Evolutionary conservation across 345 rosid species (phyloP), one percentile per base, ranked within the genome.

Genomic region (Salix purpurea): DNA sequence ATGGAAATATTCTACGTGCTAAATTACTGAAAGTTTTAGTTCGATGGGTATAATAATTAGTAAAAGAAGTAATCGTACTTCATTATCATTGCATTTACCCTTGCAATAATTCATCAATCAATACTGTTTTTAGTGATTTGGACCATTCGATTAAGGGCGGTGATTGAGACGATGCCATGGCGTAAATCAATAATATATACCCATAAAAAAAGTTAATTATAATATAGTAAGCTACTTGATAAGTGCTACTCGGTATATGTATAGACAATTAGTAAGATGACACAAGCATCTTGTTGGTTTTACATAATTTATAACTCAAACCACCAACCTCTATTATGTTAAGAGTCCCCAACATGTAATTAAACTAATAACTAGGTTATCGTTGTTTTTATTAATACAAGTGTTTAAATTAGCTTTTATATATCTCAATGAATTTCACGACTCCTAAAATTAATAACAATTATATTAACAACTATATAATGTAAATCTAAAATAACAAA

Each of bases 281-380:
- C 67, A 70, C 32, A 18, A 54, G 65, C 76, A 70, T 21, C 5
- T 40, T 71, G 69, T 52, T 32, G 58, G 76, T 42, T 65, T 70
- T 74, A 74, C 60, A 70, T 16, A 70, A 72, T 34, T 37, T 13
- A 39, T 6, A 40, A 54, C 68, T 70, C 67, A 65, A 18, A 1
- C 48, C 72, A 48, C 50, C 75, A 62, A 68, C 67, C 48, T 54
- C 66, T 21, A 73, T 62, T 9, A 36, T 54, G 56, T 37, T n/a
- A n/a, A n/a, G n/a, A n/a, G 70, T 74, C 72, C 65, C 80, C 65
- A 74, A 52, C 73, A 69, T 40, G 75, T 60, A 77, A 74, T 70
- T 65, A 40, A 82, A 28, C n/a, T 74, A 81, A 69, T 66, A 74
- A 58, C 74, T 46, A 52, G 71, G 50, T 62, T 46, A 32, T 32